Conservation (phyloP, 2,329 filamentous ascomycete species). For the Botrytis hyacinthi region DNA sequence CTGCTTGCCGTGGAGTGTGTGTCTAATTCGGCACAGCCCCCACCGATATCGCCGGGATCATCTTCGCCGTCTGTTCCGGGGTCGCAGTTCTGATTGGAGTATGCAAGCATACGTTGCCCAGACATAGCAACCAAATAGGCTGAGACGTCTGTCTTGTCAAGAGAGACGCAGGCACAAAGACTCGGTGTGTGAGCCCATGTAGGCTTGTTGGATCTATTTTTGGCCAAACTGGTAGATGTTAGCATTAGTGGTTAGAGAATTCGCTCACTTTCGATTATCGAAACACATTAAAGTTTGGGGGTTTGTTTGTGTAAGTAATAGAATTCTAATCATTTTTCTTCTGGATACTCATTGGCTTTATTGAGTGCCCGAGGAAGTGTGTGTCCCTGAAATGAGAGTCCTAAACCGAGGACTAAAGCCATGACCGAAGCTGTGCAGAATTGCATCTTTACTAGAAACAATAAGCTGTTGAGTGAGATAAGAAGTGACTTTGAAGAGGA, state of each 20-base stretch:
- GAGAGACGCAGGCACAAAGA: background rate
- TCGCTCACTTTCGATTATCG: background rate
- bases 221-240: background rate
- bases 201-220: background rate
- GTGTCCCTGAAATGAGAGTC: background rate
- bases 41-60: background rate
- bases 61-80: background rate
- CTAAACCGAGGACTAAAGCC: background rate
- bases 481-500: background rate
- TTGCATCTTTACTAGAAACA: background rate
- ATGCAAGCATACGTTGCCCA: background rate
- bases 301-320: background rate
- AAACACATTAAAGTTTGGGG: background rate
- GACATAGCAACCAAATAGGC: background rate
- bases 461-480: background rate
- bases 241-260: background rate
- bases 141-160: background rate
- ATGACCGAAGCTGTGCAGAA: background rate
- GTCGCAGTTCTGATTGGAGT: background rate
- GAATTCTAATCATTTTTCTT: background rate
- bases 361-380: background rate
- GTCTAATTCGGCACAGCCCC: background rate
- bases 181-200: background rate
- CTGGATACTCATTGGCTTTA: background rate
- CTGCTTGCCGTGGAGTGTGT: background rate